phyloP scores from a whole-genome alignment of 1,284 basidiomycete genomes.

The Rhodotorula glutinis region DNA sequence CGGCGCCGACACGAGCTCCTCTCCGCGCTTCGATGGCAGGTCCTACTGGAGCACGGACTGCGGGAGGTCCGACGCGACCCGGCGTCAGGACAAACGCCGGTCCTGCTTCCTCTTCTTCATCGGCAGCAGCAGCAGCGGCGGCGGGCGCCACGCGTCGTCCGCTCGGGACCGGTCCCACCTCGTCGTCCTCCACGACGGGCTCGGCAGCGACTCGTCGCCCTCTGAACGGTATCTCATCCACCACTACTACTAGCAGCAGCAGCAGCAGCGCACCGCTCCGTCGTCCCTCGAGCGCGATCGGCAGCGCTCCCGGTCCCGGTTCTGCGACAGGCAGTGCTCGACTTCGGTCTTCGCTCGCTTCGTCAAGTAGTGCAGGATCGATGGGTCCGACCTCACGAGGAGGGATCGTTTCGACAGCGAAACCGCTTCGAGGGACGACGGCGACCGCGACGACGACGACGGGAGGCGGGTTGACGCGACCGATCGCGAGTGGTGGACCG shows the following conservation, averaged over 20 bases:
- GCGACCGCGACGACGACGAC: neutral
- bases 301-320: neutral
- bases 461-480: neutral
- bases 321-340: neutral
- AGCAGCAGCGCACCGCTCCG: no score
- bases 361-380: neutral
- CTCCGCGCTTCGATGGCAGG: neutral
- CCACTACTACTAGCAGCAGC: no score
- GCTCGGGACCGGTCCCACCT: neutral
- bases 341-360: slow-evolving; percentile 7
- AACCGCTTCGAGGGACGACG: neutral
- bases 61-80: neutral
- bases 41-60: neutral
- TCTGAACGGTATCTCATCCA: no score
- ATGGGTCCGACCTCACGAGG: neutral
- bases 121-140: neutral
- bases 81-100: no score
- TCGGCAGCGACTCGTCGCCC: no score
- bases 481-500: neutral
- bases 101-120: no score
- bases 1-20: neutral
- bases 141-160: neutral
- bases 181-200: neutral
- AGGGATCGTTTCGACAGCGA: slow-evolving; percentile 12
- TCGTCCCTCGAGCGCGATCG: neutral